A percentile compares a stretch with the other conserved stretches of the same genome.
These are phyloP conservation scores for Rhizopus stolonifer DNA, from an alignment of 371 early-diverging fungal genomes.

Conservation along the genomic window DNA sequence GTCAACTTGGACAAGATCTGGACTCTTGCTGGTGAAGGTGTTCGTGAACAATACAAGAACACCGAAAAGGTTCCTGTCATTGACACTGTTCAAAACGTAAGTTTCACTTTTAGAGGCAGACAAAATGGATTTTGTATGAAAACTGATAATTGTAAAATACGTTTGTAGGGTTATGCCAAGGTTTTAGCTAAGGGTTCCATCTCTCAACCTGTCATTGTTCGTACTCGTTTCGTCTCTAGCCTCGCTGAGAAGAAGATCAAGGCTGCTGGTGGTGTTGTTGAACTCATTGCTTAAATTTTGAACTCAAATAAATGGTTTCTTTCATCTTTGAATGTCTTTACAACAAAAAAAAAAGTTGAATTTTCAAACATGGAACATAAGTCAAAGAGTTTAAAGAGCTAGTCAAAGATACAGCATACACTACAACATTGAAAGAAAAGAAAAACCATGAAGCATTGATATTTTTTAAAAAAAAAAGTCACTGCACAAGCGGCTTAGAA, in stretches of 20 bases:
- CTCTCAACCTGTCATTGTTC: conserved; percentile 97
- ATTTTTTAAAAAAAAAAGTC: no score
- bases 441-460: no score
- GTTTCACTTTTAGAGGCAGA: conserved; percentile 15
- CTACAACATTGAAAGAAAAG: no score
- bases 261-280: conserved; percentile 90
- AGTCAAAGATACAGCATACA: no score
- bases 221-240: conserved; percentile 93
- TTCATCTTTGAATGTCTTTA: no score
- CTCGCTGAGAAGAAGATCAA: conserved; percentile 99
- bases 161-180: conserved; percentile 87
- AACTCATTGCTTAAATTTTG: conserved; percentile 27
- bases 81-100: conserved; percentile 79
- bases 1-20: conserved; percentile 95
- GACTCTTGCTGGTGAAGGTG: conserved; percentile 91
- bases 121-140: not conserved
- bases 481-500: no score
- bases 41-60: conserved; percentile 84
- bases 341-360: no score
- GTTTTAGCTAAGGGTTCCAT: conserved; percentile 96
- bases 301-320: no score
- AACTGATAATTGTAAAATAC: not conserved
- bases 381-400: no score
- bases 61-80: conserved; percentile 92
- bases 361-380: no score